Evolutionary conservation across 345 rosid species (phyloP).

Genomic region (Gossypium thurberi): DNA sequence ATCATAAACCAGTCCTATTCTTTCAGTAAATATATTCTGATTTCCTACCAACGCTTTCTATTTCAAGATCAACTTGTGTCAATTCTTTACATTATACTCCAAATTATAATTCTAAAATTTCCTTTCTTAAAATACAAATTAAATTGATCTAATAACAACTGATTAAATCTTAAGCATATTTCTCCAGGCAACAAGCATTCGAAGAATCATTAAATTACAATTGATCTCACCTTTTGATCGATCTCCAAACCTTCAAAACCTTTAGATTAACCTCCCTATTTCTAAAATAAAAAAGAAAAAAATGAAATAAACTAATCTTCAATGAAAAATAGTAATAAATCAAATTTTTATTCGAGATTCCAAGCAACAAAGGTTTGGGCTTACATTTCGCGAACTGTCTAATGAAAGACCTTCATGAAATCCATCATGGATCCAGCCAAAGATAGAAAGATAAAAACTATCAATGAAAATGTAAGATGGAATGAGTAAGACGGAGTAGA

Average conservation of each 20-base stretch:
- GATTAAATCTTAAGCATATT: neutral
- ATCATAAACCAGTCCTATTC: neutral
- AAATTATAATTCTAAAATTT: neutral
- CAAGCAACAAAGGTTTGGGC: constrained; percentile 11
- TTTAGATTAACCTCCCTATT: constrained; percentile 96
- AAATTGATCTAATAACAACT: neutral
- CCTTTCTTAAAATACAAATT: neutral
- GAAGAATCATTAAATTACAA: neutral
- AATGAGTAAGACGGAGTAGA: neutral
- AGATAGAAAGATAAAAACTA: neutral
- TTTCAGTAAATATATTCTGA: neutral
- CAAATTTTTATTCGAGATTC: neutral
- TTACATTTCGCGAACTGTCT: constrained; percentile 94
- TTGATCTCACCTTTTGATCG: constrained; percentile 68
- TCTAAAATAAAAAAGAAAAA: constrained; percentile 32
- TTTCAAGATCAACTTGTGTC: neutral
- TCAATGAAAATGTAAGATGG: neutral
- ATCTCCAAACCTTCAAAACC: constrained; percentile 89
- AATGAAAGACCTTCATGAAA: constrained; percentile 96
- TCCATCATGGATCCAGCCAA: constrained; percentile 58
- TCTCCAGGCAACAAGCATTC: neutral
- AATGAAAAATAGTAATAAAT: neutral
- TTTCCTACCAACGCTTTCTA: neutral
- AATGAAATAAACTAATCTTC: constrained; percentile 4
- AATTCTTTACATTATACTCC: neutral